Evolutionary conservation across 2,329 filamentous ascomycete species (phyloP), one percentile per base, ranked within the genome.

Genomic region (Fusarium cyanostomum): DNA sequence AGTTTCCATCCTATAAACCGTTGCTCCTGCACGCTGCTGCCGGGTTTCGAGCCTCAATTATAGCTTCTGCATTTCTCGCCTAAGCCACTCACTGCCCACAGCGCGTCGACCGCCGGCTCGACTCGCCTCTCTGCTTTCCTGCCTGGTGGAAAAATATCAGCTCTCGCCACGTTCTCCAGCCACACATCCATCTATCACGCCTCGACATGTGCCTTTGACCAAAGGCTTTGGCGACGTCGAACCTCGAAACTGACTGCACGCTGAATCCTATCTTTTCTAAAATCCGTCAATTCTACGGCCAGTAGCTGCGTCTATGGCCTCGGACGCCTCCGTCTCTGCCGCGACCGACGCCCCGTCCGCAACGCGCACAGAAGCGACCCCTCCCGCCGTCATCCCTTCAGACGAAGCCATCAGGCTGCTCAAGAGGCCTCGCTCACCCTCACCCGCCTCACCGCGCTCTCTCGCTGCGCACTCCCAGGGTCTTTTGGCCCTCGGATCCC

Each of bases 311-410:
- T 71, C 69, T 78, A 86, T 86, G 84, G 82, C 82, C 74, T 82
- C 83, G 66, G 82, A 83, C 72, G 79, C 81, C 71, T 81, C 79
- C 72, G 77, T 79, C 69, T 78, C 84, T 74, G 80, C 82, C 75
- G 82, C 82, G 75, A 81, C 81, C 68, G 82, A 84, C 76, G 76
- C 79, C 73, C 78, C 81, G 73, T 77, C 79, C 62, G 71, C 75
- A 54, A 67, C 70, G 67, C 73, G 70, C 64, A 67, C 75, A 56
- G 74, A 77, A 41, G 65, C 74, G 46, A 71, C 75, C 54, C 68
- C 75, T 62, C 70, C 75, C 56, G 70, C 76, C 58, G 72, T 75
- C 59, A 75, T 79, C 62, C 71, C 74, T 66, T 69, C 74, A 51
- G 79, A 81, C 71, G 73, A 77, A 53, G 72, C 62, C 44, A 55